Evolutionary conservation across 352 stramenopile genomes (phyloP).

Genomic region (Phytophthora citricola): DNA sequence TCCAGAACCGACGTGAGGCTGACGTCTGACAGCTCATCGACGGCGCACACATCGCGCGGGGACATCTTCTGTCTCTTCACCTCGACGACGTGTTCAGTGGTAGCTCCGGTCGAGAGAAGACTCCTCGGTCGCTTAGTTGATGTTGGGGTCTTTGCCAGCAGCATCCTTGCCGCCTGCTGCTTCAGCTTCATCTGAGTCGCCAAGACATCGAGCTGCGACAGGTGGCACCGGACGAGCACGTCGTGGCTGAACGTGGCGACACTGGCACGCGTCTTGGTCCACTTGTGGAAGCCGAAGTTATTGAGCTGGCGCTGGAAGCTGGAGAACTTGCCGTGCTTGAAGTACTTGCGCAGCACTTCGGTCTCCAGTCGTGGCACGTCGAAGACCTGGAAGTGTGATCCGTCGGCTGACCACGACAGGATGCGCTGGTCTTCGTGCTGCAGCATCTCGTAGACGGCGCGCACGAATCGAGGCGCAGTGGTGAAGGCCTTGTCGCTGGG

Average conservation of each 20-base stretch:
- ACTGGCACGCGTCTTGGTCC: slow-evolving; percentile 70
- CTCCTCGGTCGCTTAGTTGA: slow-evolving; percentile 15
- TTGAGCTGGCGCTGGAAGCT: slow-evolving; percentile 92
- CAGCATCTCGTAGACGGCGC: slow-evolving; percentile 61
- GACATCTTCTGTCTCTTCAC: slow-evolving; percentile 30
- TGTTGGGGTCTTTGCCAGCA: not conserved
- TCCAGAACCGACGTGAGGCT: slow-evolving; percentile 1
- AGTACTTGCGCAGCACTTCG: slow-evolving; percentile 79
- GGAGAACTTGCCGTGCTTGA: slow-evolving; percentile 89
- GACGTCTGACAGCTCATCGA: slow-evolving; percentile 10
- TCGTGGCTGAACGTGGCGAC: slow-evolving; percentile 76
- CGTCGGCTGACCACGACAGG: slow-evolving; percentile 53
- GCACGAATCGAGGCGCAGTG: slow-evolving; percentile 51
- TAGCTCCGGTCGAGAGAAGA: not conserved
- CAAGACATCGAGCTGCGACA: slow-evolving; percentile 19
- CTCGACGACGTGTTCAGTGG: not conserved
- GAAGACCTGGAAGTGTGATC: slow-evolving; percentile 83
- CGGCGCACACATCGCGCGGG: slow-evolving; percentile 12
- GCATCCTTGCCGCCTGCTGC: not conserved
- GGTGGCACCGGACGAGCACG: slow-evolving; percentile 55
- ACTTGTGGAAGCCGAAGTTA: slow-evolving; percentile 92
- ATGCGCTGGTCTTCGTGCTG: slow-evolving; percentile 56
- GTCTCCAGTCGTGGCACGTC: slow-evolving; percentile 66
- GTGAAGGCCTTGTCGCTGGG: not conserved
- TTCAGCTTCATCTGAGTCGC: slow-evolving; percentile 19